Base-by-base conservation (phyloP, 441 rosid species). In the Pelargonium australe region DNA sequence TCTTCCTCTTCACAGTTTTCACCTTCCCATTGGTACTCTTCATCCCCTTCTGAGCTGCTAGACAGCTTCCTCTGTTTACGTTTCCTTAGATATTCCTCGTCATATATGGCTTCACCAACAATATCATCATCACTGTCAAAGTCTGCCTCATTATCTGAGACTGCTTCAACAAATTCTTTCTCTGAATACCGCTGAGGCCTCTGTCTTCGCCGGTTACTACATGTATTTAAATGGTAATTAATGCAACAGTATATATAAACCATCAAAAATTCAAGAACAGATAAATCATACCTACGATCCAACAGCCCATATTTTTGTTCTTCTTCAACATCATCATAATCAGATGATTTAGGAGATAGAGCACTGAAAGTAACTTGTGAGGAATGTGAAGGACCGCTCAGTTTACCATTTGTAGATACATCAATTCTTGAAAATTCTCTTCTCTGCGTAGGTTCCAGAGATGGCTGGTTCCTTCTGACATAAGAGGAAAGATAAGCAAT, bases 31-130 rank as follows among this genome's bases (percentile, higher is more conserved):
- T 64, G 78, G 74, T 92, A 90, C 79, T 95, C 97, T 75, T 94
- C 99, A 73, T 94, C 98, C 70, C 95, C 99, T 80, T 92, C 99
- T 25, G 97, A 92, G 79, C 95, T 89, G 81, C 99, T 95, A 58
- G 92, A 87, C 61, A 75, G 70, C 79, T 81, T 89, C 79, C 77
- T 87, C 73, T 82, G 87, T 72, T 92, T 92, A 63, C 96, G 91
- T 79, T 90, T 92, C 82, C 70, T 87, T 75, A 92, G 76, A 84
- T 95, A 95, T 77, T 89, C 96, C 49, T 95, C 99, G 72, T 95
- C 98, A 79, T 92, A 95, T 19, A 92, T 81, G 49, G 94, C 99
- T 87, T 95, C 99, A 67, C 99, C 99, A 73, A 85, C 96, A 77
- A 95, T 95, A 71, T 92, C 99, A 83, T 95, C 99, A 68, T 95